Conservation (phyloP, 176 grass and related monocot genomes). For the Lolium multiflorum region DNA sequence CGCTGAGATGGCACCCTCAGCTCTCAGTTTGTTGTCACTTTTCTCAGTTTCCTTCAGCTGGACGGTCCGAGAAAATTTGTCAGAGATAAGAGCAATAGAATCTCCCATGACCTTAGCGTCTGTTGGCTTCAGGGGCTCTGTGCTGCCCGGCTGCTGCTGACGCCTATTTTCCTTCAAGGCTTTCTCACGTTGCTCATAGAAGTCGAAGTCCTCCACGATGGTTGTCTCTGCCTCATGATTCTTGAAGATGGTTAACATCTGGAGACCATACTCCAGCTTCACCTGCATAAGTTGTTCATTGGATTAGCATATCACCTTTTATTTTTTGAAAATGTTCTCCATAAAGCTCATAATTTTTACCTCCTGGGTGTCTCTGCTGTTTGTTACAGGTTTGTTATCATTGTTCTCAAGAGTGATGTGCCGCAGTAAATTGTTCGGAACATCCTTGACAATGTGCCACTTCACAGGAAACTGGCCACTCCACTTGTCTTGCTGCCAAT, state of each 20-base stretch:
- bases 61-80: conserved; percentile 55
- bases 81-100: conserved; percentile 55
- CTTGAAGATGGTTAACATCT: conserved; percentile 87
- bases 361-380: conserved; percentile 94
- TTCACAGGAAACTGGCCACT: conserved; percentile 90
- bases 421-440: conserved; percentile 71
- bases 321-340: conserved; percentile 16
- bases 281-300: conserved; percentile 57
- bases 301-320: conserved; percentile 1
- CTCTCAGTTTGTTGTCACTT: conserved; percentile 28
- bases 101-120: conserved; percentile 36
- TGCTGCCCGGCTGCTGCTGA: conserved; percentile 62
- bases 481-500: conserved; percentile 95
- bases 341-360: conserved; percentile 42
- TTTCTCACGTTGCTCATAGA: conserved; percentile 92
- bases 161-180: conserved; percentile 86
- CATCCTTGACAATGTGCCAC: conserved; percentile 91
- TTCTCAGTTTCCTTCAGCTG: conserved; percentile 58
- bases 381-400: conserved; percentile 87
- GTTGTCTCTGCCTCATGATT: conserved; percentile 72
- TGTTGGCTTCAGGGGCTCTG: conserved; percentile 43
- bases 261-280: conserved; percentile 85
- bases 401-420: conserved; percentile 93
- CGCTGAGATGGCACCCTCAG: conserved; percentile 34
- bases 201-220: conserved; percentile 83